Percentiles rank a stretch among this genome's conserved stretches.
Evolutionary conservation across 2,329 filamentous ascomycete species (phyloP).

Genomic region (Colletotrichum sublineola): DNA sequence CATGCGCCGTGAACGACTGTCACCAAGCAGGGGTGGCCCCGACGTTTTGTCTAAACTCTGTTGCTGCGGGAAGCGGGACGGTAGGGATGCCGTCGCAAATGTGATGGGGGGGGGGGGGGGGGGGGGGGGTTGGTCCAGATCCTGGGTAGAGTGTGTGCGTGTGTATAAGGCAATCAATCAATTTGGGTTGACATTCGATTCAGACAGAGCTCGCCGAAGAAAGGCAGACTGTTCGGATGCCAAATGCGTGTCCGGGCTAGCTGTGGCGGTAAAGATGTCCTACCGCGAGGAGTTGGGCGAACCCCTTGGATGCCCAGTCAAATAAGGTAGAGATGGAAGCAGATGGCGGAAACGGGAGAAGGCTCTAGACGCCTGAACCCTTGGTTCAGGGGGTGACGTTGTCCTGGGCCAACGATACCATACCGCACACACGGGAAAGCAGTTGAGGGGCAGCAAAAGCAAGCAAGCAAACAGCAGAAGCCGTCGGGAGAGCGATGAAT

Average conservation of each 20-base stretch:
- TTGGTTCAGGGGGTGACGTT: conserved; percentile 11
- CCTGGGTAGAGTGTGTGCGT: neutral
- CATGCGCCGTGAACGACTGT: conserved; percentile 32
- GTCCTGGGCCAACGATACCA: conserved; percentile 19
- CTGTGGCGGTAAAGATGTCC: neutral
- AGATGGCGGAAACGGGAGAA: conserved; percentile 8
- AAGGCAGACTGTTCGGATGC: neutral
- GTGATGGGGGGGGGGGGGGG: conserved; percentile 22
- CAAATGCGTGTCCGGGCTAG: neutral
- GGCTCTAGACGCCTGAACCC: conserved; percentile 29
- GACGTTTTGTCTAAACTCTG: conserved; percentile 33
- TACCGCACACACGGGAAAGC: conserved; percentile 8
- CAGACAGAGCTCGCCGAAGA: neutral
- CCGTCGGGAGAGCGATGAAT: conserved; percentile 11
- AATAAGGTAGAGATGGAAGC: conserved; percentile 14
- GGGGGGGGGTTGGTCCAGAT: conserved; percentile 24
- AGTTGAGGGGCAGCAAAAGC: conserved; percentile 15
- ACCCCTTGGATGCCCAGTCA: neutral
- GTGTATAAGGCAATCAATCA: neutral
- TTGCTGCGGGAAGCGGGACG: conserved; percentile 40
- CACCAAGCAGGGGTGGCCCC: conserved; percentile 33
- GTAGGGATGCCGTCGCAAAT: conserved; percentile 39
- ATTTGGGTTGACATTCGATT: conserved; percentile 9
- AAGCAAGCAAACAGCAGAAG: neutral
- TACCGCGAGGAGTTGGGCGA: neutral